These are phyloP conservation scores for Triticum monococcum DNA, from an alignment of 176 grass and related monocot species.

Conservation along the genomic window DNA sequence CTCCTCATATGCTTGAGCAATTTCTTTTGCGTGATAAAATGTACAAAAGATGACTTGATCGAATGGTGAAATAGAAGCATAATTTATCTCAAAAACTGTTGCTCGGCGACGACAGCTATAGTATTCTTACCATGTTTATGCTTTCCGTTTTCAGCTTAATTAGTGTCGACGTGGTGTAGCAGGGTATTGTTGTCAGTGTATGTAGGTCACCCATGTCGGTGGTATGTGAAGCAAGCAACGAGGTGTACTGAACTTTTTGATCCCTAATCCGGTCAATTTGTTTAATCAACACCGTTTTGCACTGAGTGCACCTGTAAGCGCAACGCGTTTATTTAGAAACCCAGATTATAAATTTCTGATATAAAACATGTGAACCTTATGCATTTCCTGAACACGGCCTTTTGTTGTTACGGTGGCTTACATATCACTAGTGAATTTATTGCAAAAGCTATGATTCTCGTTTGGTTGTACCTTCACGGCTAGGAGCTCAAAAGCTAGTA, in stretches of 20 bases:
- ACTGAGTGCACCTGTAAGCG: too few species aligned
- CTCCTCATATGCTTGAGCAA: background rate
- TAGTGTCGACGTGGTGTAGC: background rate
- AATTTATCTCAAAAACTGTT: background rate
- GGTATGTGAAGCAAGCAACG: background rate
- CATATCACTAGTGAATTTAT: too few species aligned
- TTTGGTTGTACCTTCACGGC: background rate
- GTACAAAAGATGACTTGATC: background rate
- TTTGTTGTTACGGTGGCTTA: too few species aligned
- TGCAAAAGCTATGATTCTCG: background rate
- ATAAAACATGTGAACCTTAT: background rate
- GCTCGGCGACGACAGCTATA: background rate
- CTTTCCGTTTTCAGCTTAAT: background rate
- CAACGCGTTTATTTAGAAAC: too few species aligned
- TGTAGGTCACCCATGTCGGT: background rate
- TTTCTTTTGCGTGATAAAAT: background rate
- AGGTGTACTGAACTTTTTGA: too few species aligned
- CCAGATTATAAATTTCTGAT: background rate
- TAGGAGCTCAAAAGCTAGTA: slow-evolving; percentile 1
- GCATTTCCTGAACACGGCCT: too few species aligned
- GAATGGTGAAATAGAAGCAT: background rate
- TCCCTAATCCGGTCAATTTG: too few species aligned
- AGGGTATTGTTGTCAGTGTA: background rate
- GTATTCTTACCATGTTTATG: background rate
- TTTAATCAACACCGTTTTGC: too few species aligned